Evolutionary conservation across 208 protist genomes (phyloP).

Genomic region (Giardia muris): DNA sequence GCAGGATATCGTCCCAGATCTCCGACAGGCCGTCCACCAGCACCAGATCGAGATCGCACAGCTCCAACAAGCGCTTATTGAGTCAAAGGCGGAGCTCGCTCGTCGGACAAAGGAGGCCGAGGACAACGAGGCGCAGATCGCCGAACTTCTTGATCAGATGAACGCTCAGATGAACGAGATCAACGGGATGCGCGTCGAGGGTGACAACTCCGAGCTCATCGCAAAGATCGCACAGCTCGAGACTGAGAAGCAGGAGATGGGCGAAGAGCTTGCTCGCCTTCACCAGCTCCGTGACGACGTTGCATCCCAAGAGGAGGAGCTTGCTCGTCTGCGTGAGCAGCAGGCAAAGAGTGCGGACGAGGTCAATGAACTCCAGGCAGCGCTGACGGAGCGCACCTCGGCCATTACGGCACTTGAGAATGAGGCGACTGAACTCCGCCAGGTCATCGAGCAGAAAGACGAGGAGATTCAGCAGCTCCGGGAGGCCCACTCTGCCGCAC

Average conservation of each 20-base stretch:
- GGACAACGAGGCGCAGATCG: neutral
- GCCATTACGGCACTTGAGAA: neutral
- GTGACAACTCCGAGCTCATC: neutral
- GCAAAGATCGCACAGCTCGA: neutral
- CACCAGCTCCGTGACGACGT: neutral
- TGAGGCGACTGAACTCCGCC: neutral
- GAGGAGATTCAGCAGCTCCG: neutral
- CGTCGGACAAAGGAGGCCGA: neutral
- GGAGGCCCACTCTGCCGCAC: neutral
- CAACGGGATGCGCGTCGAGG: neutral
- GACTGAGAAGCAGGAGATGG: neutral
- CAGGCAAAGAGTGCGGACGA: neutral
- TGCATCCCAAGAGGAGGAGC: neutral
- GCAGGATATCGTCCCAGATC: conserved; percentile 1
- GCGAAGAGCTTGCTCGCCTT: neutral
- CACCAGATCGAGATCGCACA: neutral
- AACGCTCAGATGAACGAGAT: neutral
- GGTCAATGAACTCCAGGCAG: no score
- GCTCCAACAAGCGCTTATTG: neutral
- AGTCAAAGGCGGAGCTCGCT: neutral
- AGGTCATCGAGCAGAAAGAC: neutral
- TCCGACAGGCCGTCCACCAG: neutral
- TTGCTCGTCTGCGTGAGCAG: neutral
- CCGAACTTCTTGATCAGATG: neutral
- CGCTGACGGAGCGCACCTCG: neutral